Conservation (phyloP, 2,329 filamentous ascomycete genomes). For the Aspergillus piperis region DNA sequence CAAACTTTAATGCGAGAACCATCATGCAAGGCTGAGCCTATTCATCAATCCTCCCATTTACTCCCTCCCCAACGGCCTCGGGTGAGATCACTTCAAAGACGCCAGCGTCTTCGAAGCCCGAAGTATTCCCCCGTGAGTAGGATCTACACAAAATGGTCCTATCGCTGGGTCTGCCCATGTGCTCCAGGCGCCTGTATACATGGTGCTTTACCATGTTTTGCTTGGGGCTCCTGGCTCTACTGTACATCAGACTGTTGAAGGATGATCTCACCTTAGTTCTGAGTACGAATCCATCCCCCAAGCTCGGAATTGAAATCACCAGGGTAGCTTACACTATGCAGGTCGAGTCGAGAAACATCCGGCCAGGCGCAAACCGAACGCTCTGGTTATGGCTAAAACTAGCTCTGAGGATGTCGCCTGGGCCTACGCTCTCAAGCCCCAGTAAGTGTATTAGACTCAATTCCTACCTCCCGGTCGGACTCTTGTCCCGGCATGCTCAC, state of each 20-base stretch:
- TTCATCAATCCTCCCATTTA: not conserved
- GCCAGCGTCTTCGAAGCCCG: not conserved
- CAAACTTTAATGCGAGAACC: not conserved
- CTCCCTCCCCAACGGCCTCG: not conserved
- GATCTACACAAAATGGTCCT: not conserved
- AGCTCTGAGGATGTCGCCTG: conserved; percentile 10
- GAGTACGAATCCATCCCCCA: not conserved
- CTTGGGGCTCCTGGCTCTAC: not conserved
- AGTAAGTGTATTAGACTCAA: not conserved
- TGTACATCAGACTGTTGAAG: not conserved
- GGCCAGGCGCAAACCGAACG: not conserved
- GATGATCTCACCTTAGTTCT: not conserved
- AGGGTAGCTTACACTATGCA: not conserved
- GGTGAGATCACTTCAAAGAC: not conserved
- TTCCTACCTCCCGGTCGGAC: not conserved
- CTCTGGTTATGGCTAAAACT: conserved; percentile 11
- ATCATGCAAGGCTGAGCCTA: not conserved
- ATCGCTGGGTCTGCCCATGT: not conserved
- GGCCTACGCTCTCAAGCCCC: conserved; percentile 5
- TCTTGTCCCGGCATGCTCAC: not conserved
- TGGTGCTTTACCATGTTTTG: not conserved
- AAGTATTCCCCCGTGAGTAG: not conserved
- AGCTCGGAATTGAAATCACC: too few relatives aligned
- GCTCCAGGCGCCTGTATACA: not conserved
- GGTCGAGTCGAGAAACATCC: not conserved